Conservation (phyloP, 2,329 filamentous ascomycete genomes). For the Paraphoma chrysanthemicola region DNA sequence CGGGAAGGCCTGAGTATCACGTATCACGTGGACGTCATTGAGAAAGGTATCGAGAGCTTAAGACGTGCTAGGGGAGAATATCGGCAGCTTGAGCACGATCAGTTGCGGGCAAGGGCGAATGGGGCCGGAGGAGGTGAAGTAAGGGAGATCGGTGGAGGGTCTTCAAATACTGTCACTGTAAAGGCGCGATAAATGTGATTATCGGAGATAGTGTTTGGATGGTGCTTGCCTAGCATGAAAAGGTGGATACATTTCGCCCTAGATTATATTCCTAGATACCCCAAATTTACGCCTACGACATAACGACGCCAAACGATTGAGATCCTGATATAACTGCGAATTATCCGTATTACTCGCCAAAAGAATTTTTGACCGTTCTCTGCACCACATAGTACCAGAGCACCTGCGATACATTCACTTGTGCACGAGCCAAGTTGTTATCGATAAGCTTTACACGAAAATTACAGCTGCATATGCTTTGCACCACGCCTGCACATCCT, state of each 20-base stretch:
- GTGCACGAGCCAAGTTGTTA: conserved; percentile 22
- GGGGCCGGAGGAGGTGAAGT: conserved; percentile 7
- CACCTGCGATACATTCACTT: conserved; percentile 12
- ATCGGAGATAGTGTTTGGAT: too few species aligned
- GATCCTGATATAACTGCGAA: too few species aligned
- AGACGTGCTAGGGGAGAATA: conserved; percentile 68
- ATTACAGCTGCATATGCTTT: conserved; percentile 3
- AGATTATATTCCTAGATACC: not conserved
- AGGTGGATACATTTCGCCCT: not conserved
- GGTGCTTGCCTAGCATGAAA: too few species aligned
- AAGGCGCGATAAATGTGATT: not conserved
- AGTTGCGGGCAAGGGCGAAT: conserved; percentile 25
- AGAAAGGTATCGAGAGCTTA: conserved; percentile 74
- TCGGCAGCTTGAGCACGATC: conserved; percentile 65
- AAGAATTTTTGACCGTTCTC: too few species aligned
- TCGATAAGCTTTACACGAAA: conserved; percentile 30
- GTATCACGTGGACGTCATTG: conserved; percentile 78
- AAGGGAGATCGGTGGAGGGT: not conserved
- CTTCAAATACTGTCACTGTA: not conserved
- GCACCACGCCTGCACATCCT: not conserved
- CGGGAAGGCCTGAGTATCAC: conserved; percentile 66
- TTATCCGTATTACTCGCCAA: too few species aligned
- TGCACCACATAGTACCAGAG: too few species aligned
- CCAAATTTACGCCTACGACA: not conserved
- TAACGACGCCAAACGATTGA: too few species aligned